Evolutionary conservation across 768 basidiomycete species (phyloP).

Genomic region (Trametes cingulata): DNA sequence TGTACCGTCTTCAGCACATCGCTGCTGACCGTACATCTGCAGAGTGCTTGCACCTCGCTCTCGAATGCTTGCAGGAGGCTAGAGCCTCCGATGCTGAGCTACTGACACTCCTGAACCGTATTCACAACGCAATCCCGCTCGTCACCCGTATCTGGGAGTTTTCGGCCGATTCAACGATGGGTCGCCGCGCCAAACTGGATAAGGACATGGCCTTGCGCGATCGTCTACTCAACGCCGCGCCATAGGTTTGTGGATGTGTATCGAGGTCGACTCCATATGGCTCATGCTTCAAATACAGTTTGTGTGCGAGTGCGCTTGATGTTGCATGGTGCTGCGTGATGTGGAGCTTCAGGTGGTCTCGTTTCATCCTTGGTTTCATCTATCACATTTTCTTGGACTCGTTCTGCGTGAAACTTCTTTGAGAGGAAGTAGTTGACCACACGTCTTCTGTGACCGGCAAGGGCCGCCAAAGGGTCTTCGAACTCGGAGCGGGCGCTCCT

Average conservation of each 20-base stretch:
- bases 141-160: constrained; percentile 23
- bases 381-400: no score
- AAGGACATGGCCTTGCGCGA: background rate
- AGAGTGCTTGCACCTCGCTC: constrained; percentile 18
- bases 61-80: constrained; percentile 1
- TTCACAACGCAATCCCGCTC: constrained; percentile 15
- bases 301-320: no score
- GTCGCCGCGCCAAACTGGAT: background rate
- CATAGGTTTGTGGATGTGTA: background rate
- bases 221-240: background rate
- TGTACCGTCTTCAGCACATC: background rate
- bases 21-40: background rate
- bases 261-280: no score
- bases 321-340: no score
- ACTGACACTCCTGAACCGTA: constrained; percentile 10
- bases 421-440: background rate
- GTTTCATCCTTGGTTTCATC: no score
- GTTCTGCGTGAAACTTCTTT: background rate
- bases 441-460: no score
- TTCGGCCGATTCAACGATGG: constrained; percentile 2
- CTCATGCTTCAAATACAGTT: no score
- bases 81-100: background rate
- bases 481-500: no score
- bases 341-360: no score
- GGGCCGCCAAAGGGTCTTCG: no score